Base-by-base conservation (phyloP, 805 yeast species). In the Starmera quercuum region DNA sequence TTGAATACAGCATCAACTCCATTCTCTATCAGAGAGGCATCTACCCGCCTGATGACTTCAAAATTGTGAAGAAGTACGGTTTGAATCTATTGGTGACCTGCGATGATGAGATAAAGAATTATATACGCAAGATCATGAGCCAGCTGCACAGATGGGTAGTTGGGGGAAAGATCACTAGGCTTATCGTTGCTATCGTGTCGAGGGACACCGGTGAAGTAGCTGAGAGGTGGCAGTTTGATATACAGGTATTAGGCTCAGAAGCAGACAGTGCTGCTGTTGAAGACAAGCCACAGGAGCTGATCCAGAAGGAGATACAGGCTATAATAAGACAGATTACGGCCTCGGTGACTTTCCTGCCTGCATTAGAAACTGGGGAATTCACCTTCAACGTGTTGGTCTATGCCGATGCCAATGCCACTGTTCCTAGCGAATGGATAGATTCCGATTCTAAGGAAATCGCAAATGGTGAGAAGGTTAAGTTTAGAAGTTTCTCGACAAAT, bases 321-420 rank as follows among this genome's bases (percentile, higher is more conserved):
- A 78, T 88, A 6, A 76, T 88, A 26, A 71, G 96, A 34, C 97
- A 88, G 46, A 83, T 88, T 33, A 85, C 95, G 0, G 85, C 95
- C 0, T 78, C 92, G 27, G 84, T 83, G 2, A 75, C 95, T 0
- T 86, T 87, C 51, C 64, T 88, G 26, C 97, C 97, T 0, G 69
- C 80, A 17, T 59, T 88, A 20, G 74, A 73, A 9, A 75, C 69
- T 11, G 75, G 68, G 14, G 66, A 67, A 10, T 75, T 80, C 49
- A 83, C 95, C 0, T 86, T 88, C 56, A 86, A 83, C 48, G 90
- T 88, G 1, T 60, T 86, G 34, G 95, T 87, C 0, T 82, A 80
- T 49, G 83, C 95, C 0, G 83, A 80, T 44, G 78, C 81, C 4
- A 62, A 63, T 44, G 73, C 79, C 4, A 68, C 68, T 33, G 78